Base-by-base conservation (phyloP, 805 yeast species). In the Kodamaea nitidulidarum region DNA sequence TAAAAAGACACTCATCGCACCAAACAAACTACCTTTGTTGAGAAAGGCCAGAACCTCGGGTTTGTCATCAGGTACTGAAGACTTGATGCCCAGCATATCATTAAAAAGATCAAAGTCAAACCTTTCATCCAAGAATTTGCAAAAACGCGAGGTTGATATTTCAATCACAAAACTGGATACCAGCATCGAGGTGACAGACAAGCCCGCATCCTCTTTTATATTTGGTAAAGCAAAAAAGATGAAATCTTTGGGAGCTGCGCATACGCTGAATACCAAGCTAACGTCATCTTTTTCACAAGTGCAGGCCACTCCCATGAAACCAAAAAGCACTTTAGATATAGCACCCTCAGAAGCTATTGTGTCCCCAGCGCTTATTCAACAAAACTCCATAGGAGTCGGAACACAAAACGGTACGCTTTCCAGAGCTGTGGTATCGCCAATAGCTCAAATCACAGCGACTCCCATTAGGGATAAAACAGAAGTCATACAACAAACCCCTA, bases 141-240 rank as follows among this genome's bases (percentile, higher is more conserved):
- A 64, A 16, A 55, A 62, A 36, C 44, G 74, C 28, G 71, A 67
- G 47, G 70, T 69, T 15, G 73, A 68, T 33, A 55, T 68, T 46
- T 58, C 67, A 0, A 38, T 50, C 11, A 36, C 32, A 8, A 38
- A 38, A 16, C 41, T 24, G 20, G 37, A 35, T 4, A 7, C 36
- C 7, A 30, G 31, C 24, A 15, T 14, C 5, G 43, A 40, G 3
- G 27, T 29, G 14, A 21, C 9, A 7, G 27, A 18, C 2, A 20
- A 31, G 12, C 32, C 24, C 7, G 43, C 26, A 38, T 60, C 56
- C 48, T 57, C 55, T 30, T 66, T 44, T 48, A 44, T 67, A 36
- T 54, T 56, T 52, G 50, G 53, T 3, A 49, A 62, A 44, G 49
- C 58, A 39, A 49, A 62, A 18, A 39, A 35, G 24, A 15, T 34